Evolutionary conservation across 2,329 filamentous ascomycete genomes (phyloP), one percentile per base, ranked within the genome.

Genomic region (Penicillium sp.): DNA sequence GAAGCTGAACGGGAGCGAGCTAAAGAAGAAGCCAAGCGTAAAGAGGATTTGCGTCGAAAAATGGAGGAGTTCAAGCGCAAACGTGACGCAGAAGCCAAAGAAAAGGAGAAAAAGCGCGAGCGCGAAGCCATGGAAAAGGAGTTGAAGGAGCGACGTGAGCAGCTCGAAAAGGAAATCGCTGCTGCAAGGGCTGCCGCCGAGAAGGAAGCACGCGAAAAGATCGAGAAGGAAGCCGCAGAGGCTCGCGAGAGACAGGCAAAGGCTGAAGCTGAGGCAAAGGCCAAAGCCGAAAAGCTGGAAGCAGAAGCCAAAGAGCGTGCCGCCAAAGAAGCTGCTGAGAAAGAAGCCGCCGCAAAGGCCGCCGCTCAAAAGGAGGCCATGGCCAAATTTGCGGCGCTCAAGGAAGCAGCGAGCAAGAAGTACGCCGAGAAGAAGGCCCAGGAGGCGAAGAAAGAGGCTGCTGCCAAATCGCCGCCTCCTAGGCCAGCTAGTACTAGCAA

Each of bases 341-440:
- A 95, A 76, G 93, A 94, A 74, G 74, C 70, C 2, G 68, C 69
- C 7, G 66, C 67, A 46, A 72, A 72, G 53, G 71, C 65, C 1
- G 64, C 67, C 7, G 71, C 70, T 11, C 70, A 73, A 50, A 70
- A 69, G 34, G 70, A 73, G 46, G 68, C 68, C n/a, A 71, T 71
- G 60, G 70, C 68, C 41, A 72, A 67, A 38, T 74, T 72, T 26
- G 68, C 68, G 9, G 70, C 70, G 19, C 69, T 68, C 56, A 75
- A 73, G 53, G 73, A 74, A 53, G 69, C 73, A 1, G 73, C 73
- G 8, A 71, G 66, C 11, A 73, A 71, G 55, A 67, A 70, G 30
- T 72, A 72, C 41, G 70, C 70, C 7, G 70, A 72, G 60, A 72
- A 71, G 52, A 72, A 71, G 54, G 70, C 69, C 27, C 61, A 66